Percentiles rank a stretch among this genome's conserved stretches.
phyloP scores from a whole-genome alignment of 805 yeast species.

The Cyberlindnera xylosilytica region DNA sequence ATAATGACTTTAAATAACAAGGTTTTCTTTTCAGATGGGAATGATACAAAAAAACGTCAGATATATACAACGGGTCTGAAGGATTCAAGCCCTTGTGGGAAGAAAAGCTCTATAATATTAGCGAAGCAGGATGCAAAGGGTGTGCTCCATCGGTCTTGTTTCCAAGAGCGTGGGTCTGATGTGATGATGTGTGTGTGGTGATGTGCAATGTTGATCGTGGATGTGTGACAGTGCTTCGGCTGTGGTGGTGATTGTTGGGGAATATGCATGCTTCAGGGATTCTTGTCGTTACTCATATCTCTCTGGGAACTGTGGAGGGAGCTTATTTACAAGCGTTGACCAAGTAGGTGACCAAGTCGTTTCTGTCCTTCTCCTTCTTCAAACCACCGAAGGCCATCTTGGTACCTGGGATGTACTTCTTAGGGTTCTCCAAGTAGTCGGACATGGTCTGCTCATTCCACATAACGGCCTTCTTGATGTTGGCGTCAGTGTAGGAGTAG shows the following conservation, averaged over 20 bases:
- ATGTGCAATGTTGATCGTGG: neutral
- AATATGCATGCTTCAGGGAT: neutral
- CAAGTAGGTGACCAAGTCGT: conserved; percentile 91
- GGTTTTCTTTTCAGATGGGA: neutral
- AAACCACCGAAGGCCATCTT: conserved; percentile 99
- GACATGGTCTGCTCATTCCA: conserved; percentile 89
- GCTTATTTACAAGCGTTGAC: conserved; percentile 45
- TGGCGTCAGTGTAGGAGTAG: conserved; percentile 96
- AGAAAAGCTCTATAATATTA: conserved; percentile 2
- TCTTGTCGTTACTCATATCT: conserved; percentile 12
- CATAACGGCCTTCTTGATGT: conserved; percentile 88
- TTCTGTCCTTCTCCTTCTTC: conserved; percentile 98
- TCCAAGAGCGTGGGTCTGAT: no score
- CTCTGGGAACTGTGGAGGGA: neutral
- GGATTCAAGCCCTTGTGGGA: neutral
- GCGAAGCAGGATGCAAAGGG: conserved; percentile 2
- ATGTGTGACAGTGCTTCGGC: no score
- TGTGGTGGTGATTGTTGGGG: neutral
- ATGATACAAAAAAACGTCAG: neutral
- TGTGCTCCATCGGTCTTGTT: no score
- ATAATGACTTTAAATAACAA: conserved; percentile 5
- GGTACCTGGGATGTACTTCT: conserved; percentile 99
- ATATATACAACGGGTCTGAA: conserved; percentile 6
- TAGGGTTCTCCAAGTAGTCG: conserved; percentile 98
- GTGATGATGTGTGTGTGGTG: neutral